A percentile compares a stretch with the other conserved stretches of the same genome.
Evolutionary conservation across 305 asterid species (phyloP).

Genomic region (Nicotiana rustica): DNA sequence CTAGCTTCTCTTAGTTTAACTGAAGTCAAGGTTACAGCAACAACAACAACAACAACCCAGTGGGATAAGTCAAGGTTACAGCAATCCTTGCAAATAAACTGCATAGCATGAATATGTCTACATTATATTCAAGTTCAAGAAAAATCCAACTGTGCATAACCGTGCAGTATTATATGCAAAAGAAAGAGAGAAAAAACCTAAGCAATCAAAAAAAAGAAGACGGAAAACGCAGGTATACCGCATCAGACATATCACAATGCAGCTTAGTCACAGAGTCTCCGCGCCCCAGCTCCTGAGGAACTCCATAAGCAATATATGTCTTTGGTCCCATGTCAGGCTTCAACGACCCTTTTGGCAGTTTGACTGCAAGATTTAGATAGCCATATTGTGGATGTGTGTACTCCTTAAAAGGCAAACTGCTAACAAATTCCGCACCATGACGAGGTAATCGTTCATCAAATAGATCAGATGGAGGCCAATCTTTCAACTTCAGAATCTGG

Average conservation of each 20-base stretch:
- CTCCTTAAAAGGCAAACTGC: constrained; percentile 69
- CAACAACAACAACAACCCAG: too few species aligned
- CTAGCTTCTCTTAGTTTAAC: constrained; percentile 16
- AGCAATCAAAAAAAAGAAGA: neutral
- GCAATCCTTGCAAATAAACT: neutral
- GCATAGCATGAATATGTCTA: constrained; percentile 24
- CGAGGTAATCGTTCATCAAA: constrained; percentile 72
- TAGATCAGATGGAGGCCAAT: constrained; percentile 78
- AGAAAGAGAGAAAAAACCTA: constrained; percentile 8
- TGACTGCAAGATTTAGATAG: constrained; percentile 61
- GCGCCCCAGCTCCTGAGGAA: constrained; percentile 66
- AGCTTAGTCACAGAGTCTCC: constrained; percentile 85
- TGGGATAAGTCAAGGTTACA: neutral
- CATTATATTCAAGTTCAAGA: neutral
- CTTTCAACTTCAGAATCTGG: constrained; percentile 65
- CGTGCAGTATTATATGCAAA: constrained; percentile 5
- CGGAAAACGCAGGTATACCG: constrained; percentile 48
- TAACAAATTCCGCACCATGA: constrained; percentile 64
- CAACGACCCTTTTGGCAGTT: constrained; percentile 51
- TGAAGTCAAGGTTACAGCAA: neutral
- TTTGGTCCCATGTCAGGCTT: constrained; percentile 82
- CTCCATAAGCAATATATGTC: constrained; percentile 77
- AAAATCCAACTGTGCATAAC: neutral
- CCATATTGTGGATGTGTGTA: constrained; percentile 70
- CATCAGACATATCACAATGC: constrained; percentile 80